phyloP scores from a whole-genome alignment of 2,329 filamentous ascomycete genomes.

The Exophiala xenobiotica region DNA sequence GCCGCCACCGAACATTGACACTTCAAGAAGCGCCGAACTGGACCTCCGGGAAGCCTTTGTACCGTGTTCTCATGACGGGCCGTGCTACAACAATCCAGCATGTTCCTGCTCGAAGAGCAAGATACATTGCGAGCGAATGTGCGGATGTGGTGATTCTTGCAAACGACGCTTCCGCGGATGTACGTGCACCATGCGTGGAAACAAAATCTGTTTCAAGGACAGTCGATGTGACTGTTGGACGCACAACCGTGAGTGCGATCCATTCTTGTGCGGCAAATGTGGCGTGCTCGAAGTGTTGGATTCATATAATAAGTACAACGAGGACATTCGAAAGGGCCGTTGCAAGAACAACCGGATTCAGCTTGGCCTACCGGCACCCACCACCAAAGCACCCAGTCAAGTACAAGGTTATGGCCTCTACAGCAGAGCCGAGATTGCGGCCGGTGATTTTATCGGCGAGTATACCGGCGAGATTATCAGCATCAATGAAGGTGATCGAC shows the following conservation, averaged over 20 bases:
- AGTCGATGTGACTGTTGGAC: constrained; percentile 65
- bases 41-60: constrained; percentile 27
- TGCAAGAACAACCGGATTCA: constrained; percentile 75
- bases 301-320: constrained; percentile 63
- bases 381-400: constrained; percentile 68
- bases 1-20: constrained; percentile 12
- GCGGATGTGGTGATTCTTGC: constrained; percentile 28
- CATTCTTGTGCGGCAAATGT: constrained; percentile 69
- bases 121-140: constrained; percentile 31
- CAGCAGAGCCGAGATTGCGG: constrained; percentile 64
- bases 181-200: constrained; percentile 23
- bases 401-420: constrained; percentile 69
- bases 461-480: constrained; percentile 77
- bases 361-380: constrained; percentile 62
- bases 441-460: constrained; percentile 74
- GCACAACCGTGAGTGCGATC: constrained; percentile 77
- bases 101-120: constrained; percentile 29
- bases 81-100: constrained; percentile 25
- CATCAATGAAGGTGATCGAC: constrained; percentile 66
- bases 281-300: constrained; percentile 69
- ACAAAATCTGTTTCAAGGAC: constrained; percentile 29
- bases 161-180: constrained; percentile 31
- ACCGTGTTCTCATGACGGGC: constrained; percentile 31
- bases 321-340: constrained; percentile 55
- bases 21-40: constrained; percentile 22